Percentiles rank a stretch among this genome's conserved stretches.
These are phyloP conservation scores for Hippophae rhamnoides DNA, from an alignment of 306 rosid species.

Conservation along the genomic window DNA sequence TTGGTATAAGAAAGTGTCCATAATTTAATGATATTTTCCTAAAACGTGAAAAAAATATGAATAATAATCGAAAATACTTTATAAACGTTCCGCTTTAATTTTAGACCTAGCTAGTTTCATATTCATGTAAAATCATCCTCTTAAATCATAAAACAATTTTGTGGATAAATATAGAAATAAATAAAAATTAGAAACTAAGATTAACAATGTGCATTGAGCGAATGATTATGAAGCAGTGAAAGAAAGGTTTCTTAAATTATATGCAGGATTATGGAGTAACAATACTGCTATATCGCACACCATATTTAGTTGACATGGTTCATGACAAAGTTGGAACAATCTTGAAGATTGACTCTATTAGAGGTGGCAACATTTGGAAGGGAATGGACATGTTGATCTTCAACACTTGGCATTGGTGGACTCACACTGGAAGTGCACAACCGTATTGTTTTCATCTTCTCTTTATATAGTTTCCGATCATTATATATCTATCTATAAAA, in stretches of 20 bases:
- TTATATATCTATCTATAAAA: no score
- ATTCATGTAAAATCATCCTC: no score
- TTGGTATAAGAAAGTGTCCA: no score
- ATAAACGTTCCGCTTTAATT: no score
- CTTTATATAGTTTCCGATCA: neutral
- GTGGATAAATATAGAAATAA: no score
- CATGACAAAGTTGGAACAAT: constrained; percentile 53
- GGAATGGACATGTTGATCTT: constrained; percentile 73
- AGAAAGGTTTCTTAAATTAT: neutral
- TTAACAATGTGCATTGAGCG: no score
- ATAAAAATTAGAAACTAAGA: no score
- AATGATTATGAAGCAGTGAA: neutral
- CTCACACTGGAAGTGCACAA: constrained; percentile 74
- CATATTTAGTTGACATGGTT: constrained; percentile 69
- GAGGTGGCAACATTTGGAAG: constrained; percentile 59
- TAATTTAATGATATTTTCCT: no score
- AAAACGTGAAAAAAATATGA: no score
- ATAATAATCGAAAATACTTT: no score
- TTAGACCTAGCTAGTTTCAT: no score
- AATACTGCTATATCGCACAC: constrained; percentile 50
- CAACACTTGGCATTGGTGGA: constrained; percentile 99
- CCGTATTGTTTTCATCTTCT: constrained; percentile 40
- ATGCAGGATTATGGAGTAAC: constrained; percentile 54
- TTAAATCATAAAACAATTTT: no score
- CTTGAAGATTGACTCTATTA: constrained; percentile 74